Percentiles rank a stretch among this genome's conserved stretches.
Conservation (phyloP, 2,329 filamentous ascomycete genomes). For the Xylaria sp. region DNA sequence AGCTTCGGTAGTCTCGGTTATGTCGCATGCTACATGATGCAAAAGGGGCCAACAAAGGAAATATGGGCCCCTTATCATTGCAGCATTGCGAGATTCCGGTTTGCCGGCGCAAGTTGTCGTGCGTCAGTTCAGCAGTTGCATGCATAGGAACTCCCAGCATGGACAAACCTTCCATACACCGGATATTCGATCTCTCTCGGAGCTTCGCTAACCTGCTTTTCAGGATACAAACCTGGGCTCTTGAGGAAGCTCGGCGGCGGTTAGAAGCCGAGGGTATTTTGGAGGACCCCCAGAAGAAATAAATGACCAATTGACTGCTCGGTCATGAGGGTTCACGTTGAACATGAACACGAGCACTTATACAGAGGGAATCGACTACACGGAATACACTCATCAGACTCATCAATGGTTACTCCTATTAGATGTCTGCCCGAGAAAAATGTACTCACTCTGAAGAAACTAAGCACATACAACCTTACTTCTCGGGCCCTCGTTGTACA, state of each 20-base stretch:
- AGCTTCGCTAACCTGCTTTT: slow-evolving; percentile 26
- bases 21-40: neutral
- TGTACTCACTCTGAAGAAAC: neutral
- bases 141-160: neutral
- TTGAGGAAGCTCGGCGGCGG: slow-evolving; percentile 91
- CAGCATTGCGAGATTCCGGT: no score
- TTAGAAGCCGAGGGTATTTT: slow-evolving; percentile 95
- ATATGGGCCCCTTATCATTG: neutral
- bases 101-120: no score
- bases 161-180: neutral
- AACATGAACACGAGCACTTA: neutral
- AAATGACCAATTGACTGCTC: slow-evolving; percentile 1
- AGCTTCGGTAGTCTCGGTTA: neutral
- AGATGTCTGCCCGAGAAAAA: neutral
- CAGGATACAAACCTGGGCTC: slow-evolving; percentile 98
- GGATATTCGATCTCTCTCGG: neutral
- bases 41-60: neutral
- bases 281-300: slow-evolving; percentile 66
- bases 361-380: neutral
- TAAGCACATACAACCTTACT: neutral
- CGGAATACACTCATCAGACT: neutral
- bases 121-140: no score
- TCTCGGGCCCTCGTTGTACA: neutral
- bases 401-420: no score
- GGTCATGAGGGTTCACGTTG: neutral